These are phyloP conservation scores for Malus asiatica DNA, from an alignment of 306 rosid species.

Conservation along the genomic window DNA sequence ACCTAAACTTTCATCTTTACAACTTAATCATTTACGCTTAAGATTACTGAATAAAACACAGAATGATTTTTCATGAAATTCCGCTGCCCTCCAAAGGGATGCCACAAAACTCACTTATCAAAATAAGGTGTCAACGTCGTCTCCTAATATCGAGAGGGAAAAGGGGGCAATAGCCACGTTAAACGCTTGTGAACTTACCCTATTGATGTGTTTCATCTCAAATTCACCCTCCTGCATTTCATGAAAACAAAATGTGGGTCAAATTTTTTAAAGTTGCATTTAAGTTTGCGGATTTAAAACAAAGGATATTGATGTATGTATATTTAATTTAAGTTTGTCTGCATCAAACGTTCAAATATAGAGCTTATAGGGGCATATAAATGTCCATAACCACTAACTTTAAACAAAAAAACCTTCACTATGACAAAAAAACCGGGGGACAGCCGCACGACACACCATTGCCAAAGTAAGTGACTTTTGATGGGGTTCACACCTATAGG, in stretches of 20 bases:
- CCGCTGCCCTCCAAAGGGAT: not conserved
- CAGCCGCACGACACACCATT: not conserved
- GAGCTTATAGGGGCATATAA: not conserved
- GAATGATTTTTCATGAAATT: not conserved
- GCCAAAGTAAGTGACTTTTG: not conserved
- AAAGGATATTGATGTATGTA: not conserved
- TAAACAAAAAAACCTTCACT: not conserved
- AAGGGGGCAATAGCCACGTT: slow-evolving; percentile 54
- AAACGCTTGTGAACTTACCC: slow-evolving; percentile 35
- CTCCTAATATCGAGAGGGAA: slow-evolving; percentile 42
- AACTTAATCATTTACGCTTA: slow-evolving; percentile 7
- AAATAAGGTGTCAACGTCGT: slow-evolving; percentile 27
- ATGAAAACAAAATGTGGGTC: not conserved
- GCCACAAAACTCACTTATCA: slow-evolving; percentile 10
- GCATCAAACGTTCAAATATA: not conserved
- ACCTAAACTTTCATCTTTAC: slow-evolving; percentile 17
- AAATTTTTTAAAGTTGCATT: not conserved
- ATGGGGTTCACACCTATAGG: not conserved
- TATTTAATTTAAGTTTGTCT: not conserved
- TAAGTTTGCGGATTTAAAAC: not conserved
- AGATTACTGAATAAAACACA: not conserved
- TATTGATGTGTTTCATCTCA: slow-evolving; percentile 55
- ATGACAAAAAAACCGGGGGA: not conserved
- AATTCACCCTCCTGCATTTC: slow-evolving; percentile 53
- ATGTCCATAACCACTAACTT: not conserved